Evolutionary conservation across 2,329 filamentous ascomycete genomes (phyloP).

Genomic region (Niveomyces coronatus): DNA sequence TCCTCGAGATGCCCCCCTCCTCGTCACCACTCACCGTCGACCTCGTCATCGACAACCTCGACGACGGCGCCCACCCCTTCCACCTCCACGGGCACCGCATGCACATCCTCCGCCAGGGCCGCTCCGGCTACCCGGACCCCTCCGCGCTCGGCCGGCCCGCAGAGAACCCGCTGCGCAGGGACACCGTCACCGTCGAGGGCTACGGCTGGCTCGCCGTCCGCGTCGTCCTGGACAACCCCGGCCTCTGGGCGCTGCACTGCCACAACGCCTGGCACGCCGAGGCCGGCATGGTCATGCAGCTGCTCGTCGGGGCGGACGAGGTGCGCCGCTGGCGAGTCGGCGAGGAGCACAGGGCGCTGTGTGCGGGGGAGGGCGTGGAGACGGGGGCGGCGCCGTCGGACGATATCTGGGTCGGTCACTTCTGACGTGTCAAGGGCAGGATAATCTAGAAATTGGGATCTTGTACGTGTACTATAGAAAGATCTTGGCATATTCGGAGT

Average conservation of each 20-base stretch:
- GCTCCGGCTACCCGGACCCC: conserved; percentile 26
- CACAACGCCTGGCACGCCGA: conserved; percentile 50
- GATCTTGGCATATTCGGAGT: no score
- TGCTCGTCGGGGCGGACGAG: conserved; percentile 27
- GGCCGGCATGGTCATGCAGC: conserved; percentile 49
- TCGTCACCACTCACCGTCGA: conserved; percentile 43
- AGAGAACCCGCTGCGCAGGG: conserved; percentile 24
- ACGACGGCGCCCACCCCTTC: conserved; percentile 34
- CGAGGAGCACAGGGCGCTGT: conserved; percentile 18
- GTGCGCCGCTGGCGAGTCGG: conserved; percentile 18
- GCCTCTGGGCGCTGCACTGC: conserved; percentile 49
- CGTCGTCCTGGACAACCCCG: conserved; percentile 46
- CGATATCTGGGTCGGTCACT: conserved; percentile 25
- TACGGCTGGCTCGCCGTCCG: conserved; percentile 46
- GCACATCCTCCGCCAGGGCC: conserved; percentile 30
- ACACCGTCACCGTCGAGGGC: conserved; percentile 40
- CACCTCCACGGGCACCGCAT: conserved; percentile 53
- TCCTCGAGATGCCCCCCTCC: conserved; percentile 40
- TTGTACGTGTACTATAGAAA: no score
- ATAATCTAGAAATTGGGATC: no score
- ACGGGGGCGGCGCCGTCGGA: conserved; percentile 25
- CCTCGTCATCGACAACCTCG: conserved; percentile 49
- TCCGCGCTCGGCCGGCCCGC: conserved; percentile 14
- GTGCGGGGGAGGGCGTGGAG: conserved; percentile 18
- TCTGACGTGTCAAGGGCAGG: no score